These are phyloP conservation scores for Acanthamoeba culbertsoni DNA, from an alignment of 208 protist genomes.

Conservation along the genomic window DNA sequence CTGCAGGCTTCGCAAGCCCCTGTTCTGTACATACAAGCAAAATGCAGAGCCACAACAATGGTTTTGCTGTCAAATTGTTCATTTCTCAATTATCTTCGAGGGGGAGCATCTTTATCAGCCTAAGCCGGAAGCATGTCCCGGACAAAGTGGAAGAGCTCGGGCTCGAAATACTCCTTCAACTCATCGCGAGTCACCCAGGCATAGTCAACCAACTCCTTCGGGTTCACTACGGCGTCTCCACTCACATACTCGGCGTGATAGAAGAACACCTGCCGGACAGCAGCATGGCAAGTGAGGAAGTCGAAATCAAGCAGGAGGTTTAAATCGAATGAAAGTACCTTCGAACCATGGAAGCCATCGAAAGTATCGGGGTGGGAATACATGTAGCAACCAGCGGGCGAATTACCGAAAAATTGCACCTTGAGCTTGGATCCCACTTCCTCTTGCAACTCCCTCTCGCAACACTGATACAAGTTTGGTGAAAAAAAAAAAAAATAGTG, in stretches of 20 bases:
- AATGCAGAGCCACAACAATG: no score
- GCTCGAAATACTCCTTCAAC: background rate
- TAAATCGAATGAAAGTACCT: background rate
- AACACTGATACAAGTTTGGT: background rate
- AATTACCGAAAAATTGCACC: background rate
- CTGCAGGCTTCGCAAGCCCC: no score
- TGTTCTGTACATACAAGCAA: no score
- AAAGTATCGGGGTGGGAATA: background rate
- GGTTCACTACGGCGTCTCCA: background rate
- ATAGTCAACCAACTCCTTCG: slow-evolving; percentile 43
- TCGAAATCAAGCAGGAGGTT: background rate
- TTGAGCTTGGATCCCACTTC: background rate
- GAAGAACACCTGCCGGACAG: slow-evolving; percentile 48
- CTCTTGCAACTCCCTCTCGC: slow-evolving; percentile 45
- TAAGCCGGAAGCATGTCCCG: background rate
- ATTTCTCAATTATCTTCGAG: no score
- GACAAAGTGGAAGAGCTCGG: background rate
- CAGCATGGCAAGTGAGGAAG: background rate
- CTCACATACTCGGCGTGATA: background rate
- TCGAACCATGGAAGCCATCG: background rate
- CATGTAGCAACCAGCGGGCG: background rate
- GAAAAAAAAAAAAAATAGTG: background rate
- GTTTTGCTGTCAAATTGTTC: no score
- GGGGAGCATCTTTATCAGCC: no score
- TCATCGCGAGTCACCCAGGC: slow-evolving; percentile 53